Conservation (phyloP, 495 filamentous ascomycete genomes). For the Penicillium daleae region DNA sequence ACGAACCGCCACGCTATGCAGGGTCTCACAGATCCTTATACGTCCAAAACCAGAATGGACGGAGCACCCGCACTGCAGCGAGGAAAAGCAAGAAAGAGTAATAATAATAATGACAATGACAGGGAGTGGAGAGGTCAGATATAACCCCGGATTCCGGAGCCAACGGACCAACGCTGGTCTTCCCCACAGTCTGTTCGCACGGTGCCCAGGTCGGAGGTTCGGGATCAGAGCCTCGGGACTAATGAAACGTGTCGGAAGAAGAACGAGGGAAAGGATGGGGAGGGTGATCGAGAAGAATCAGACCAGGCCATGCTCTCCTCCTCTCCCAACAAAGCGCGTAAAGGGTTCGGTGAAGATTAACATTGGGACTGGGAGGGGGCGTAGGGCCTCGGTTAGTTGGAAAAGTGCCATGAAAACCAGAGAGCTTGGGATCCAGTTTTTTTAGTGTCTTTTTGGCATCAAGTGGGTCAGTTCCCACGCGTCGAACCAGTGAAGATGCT, state of each 20-base stretch:
- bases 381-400: neutral
- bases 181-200: neutral
- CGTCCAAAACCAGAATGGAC: neutral
- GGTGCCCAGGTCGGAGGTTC: neutral
- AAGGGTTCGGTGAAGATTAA: neutral
- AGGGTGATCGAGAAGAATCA: neutral
- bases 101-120: neutral
- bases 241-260: neutral
- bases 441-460: no score
- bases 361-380: neutral
- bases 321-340: neutral
- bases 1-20: conserved; percentile 4
- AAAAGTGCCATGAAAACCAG: neutral
- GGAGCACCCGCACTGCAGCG: neutral
- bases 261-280: neutral
- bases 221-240: neutral
- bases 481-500: neutral
- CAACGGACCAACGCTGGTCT: neutral
- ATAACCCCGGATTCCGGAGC: neutral
- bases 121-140: conserved; percentile 1
- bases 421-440: neutral
- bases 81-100: no score
- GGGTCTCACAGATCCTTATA: neutral
- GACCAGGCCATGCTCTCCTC: neutral
- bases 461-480: neutral